These are phyloP conservation scores for Arctostaphylos glauca DNA, from an alignment of 148 eudicot species.

Conservation along the genomic window DNA sequence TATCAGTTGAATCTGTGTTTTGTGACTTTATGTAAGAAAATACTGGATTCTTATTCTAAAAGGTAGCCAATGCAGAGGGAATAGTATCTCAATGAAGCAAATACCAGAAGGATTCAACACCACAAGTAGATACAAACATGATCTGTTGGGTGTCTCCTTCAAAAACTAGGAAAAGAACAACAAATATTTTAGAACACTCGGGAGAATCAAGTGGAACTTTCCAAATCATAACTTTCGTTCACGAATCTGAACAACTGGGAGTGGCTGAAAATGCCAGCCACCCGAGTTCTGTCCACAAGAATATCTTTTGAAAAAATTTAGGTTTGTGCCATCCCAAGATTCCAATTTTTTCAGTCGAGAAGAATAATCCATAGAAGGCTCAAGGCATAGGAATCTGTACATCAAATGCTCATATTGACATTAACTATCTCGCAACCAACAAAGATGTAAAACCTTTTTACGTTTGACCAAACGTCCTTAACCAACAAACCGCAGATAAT, in stretches of 20 bases:
- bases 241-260: neutral
- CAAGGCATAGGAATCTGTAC: neutral
- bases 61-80: neutral
- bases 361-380: neutral
- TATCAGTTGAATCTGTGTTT: neutral
- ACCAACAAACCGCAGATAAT: too few species aligned
- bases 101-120: slow-evolving; percentile 8
- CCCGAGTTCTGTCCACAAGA: neutral
- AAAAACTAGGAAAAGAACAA: neutral
- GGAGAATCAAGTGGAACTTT: neutral
- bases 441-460: neutral
- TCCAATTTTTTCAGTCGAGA: neutral
- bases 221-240: neutral
- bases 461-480: neutral
- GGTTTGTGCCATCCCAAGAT: neutral
- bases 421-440: neutral
- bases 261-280: neutral
- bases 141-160: neutral
- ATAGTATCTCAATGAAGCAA: neutral
- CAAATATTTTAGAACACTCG: neutral
- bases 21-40: neutral
- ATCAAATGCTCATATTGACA: neutral
- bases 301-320: neutral
- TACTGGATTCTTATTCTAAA: neutral
- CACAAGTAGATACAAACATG: slow-evolving; percentile 17